These are phyloP conservation scores for Aspergillus fumigatiaffinis DNA, from an alignment of 2,329 filamentous ascomycete species.

Conservation along the genomic window DNA sequence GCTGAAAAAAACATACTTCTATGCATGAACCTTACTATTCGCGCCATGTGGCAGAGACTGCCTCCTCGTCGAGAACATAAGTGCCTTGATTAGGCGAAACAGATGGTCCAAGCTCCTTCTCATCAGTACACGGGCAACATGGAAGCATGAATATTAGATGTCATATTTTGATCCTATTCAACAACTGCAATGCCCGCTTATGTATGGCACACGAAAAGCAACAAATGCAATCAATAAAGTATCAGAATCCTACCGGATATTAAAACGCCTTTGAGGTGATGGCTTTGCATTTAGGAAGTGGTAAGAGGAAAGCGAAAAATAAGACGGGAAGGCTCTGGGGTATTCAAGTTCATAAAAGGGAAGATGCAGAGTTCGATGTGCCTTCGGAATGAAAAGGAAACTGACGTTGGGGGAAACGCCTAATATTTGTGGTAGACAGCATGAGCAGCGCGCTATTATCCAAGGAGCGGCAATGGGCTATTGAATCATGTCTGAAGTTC, in stretches of 20 bases:
- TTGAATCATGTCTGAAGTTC: neutral
- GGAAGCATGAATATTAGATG: neutral
- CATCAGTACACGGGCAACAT: neutral
- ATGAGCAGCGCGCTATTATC: neutral
- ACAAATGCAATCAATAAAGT: neutral
- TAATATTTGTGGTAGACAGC: neutral
- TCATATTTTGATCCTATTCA: neutral
- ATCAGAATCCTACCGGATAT: neutral
- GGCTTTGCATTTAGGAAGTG: neutral
- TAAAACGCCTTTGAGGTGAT: neutral
- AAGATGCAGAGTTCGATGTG: neutral
- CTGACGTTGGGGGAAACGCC: neutral
- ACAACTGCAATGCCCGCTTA: neutral
- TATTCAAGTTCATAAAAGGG: neutral
- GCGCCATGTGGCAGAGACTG: neutral
- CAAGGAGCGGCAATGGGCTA: neutral
- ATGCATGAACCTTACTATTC: neutral
- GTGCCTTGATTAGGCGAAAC: neutral
- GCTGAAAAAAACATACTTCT: neutral
- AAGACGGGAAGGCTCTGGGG: neutral
- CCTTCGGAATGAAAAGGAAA: neutral
- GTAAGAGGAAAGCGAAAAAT: neutral
- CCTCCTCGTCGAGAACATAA: neutral
- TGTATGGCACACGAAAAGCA: constrained; percentile 1
- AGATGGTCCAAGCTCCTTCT: neutral